phyloP scores from a whole-genome alignment of 2,329 filamentous ascomycete species.

The Paecilomyces niveus region DNA sequence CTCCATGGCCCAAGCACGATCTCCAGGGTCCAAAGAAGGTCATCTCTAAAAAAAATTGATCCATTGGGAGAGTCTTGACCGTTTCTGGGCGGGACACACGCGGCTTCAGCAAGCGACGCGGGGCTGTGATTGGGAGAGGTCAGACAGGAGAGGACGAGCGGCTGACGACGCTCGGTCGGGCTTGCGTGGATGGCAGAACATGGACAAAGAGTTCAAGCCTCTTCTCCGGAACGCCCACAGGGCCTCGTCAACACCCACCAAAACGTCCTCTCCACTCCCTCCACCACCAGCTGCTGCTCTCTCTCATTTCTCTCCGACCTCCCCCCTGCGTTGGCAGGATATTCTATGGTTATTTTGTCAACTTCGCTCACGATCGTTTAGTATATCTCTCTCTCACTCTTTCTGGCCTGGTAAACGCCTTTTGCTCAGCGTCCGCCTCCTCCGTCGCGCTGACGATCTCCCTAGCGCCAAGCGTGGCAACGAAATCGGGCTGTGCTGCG shows the following conservation, averaged over 20 bases:
- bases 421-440: slow-evolving; percentile 2
- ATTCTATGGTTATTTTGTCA: no score
- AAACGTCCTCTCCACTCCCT: slow-evolving; percentile 1
- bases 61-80: not conserved
- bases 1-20: not conserved
- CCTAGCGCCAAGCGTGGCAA: slow-evolving; percentile 17
- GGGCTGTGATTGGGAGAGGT: slow-evolving; percentile 24
- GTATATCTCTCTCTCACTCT: no score
- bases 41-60: not conserved
- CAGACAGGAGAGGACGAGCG: slow-evolving; percentile 13
- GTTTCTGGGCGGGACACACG: slow-evolving; percentile 15
- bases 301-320: no score
- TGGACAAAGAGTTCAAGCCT: slow-evolving; percentile 6
- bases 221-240: slow-evolving; percentile 1
- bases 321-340: no score
- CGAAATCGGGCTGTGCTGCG: slow-evolving; percentile 17
- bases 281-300: not conserved
- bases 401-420: not conserved
- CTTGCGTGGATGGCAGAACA: slow-evolving; percentile 5
- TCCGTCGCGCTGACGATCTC: slow-evolving; percentile 19
- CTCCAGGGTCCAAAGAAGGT: not conserved
- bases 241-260: not conserved
- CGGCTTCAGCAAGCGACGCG: slow-evolving; percentile 25
- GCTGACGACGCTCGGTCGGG: slow-evolving; percentile 30
- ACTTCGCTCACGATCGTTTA: no score